phyloP scores from a whole-genome alignment of 805 yeast genomes.

The Groenewaldozyma salmanticensis region DNA sequence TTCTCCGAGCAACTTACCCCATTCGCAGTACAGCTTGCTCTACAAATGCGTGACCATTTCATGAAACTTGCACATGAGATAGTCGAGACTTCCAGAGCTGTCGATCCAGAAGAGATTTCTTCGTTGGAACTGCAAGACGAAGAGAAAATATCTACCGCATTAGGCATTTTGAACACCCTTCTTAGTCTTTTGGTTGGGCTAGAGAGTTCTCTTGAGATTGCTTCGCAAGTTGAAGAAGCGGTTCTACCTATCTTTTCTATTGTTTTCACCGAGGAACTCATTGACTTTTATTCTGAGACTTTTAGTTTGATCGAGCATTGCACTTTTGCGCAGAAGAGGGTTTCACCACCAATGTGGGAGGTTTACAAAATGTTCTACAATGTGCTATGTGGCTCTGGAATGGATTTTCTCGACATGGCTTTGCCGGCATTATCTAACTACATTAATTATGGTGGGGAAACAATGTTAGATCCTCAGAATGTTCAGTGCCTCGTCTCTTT shows the following conservation, averaged over 20 bases:
- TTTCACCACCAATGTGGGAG: conserved; percentile 70
- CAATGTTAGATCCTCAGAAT: conserved; percentile 39
- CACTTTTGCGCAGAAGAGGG: conserved; percentile 47
- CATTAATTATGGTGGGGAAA: conserved; percentile 48
- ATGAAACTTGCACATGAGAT: conserved; percentile 59
- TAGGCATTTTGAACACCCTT: conserved; percentile 73
- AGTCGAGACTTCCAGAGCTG: conserved; percentile 40
- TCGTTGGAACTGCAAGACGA: conserved; percentile 24
- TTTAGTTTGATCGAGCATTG: conserved; percentile 68
- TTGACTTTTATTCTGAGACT: conserved; percentile 66
- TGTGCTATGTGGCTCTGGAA: conserved; percentile 32
- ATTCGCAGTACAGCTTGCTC: conserved; percentile 64
- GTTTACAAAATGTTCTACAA: conserved; percentile 44
- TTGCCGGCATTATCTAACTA: conserved; percentile 66
- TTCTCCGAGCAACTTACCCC: conserved; percentile 87
- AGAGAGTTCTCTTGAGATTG: conserved; percentile 66
- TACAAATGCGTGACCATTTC: conserved; percentile 56
- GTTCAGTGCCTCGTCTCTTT: conserved; percentile 43
- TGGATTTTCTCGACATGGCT: conserved; percentile 66
- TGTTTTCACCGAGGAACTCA: conserved; percentile 55
- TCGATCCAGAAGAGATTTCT: conserved; percentile 30
- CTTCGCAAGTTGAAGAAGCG: conserved; percentile 53
- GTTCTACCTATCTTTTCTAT: conserved; percentile 60
- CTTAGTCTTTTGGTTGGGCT: conserved; percentile 72
- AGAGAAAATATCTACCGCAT: conserved; percentile 74